A percentile compares a stretch with the other conserved stretches of the same genome.
These are phyloP conservation scores for Neoboletus subvelutipes DNA, from an alignment of 768 basidiomycete species.

Conservation along the genomic window DNA sequence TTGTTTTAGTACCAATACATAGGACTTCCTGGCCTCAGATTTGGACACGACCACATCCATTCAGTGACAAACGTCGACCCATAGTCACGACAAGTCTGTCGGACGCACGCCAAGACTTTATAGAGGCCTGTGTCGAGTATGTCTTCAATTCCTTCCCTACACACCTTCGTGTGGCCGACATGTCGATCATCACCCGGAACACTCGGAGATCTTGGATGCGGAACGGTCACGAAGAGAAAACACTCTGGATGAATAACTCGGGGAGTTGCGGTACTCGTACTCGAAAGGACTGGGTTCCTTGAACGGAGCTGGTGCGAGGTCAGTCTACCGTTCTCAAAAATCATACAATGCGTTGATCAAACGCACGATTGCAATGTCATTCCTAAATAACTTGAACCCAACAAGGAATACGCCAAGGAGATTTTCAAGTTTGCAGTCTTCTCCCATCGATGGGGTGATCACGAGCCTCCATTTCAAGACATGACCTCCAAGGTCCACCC, in stretches of 20 bases:
- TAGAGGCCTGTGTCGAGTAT: constrained; percentile 1
- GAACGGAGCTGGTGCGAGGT: constrained; percentile 9
- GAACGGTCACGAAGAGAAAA: constrained; percentile 1
- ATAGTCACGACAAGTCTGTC: neutral
- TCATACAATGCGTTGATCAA: neutral
- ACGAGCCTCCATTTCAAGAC: no score
- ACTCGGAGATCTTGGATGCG: constrained; percentile 8
- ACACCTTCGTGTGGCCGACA: constrained; percentile 3
- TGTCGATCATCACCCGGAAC: constrained; percentile 5
- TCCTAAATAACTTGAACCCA: no score
- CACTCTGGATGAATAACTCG: neutral
- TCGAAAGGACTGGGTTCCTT: constrained; percentile 6
- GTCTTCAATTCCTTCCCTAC: constrained; percentile 10
- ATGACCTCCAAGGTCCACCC: no score
- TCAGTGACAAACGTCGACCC: no score
- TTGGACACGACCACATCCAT: no score
- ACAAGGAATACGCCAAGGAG: constrained; percentile 8
- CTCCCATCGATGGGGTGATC: constrained; percentile 12
- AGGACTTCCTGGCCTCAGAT: no score
- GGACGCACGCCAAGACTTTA: constrained; percentile 5
- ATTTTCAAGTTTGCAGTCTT: constrained; percentile 9
- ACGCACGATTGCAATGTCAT: no score
- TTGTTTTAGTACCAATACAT: no score
- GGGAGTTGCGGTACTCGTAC: neutral
- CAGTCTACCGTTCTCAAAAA: neutral